phyloP scores from a whole-genome alignment of 257 asterid genomes.

The Nicotiana tabacum region DNA sequence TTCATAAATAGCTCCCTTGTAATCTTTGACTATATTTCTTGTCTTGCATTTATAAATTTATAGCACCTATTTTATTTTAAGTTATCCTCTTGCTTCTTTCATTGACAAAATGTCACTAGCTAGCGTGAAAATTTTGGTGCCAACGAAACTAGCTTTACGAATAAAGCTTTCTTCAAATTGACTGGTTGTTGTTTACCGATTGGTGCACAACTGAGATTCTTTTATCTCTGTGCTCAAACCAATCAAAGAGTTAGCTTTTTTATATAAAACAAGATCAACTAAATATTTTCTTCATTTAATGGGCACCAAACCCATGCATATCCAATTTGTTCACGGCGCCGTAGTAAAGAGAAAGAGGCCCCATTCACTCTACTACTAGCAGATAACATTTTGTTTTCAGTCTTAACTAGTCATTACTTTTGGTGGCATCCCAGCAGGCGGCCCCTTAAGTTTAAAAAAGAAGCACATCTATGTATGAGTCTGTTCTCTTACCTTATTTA shows the following conservation, averaged over 20 bases:
- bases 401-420: too few species aligned
- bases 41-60: too few species aligned
- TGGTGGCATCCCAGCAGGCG: too few species aligned
- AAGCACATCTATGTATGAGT: not conserved
- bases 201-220: not conserved
- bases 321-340: constrained; percentile 15
- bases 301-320: not conserved
- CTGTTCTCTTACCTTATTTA: not conserved
- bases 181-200: too few species aligned
- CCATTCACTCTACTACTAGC: not conserved
- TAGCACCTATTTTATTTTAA: too few species aligned
- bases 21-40: too few species aligned
- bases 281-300: not conserved
- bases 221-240: not conserved
- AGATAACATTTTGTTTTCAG: not conserved
- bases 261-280: too few species aligned
- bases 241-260: not conserved
- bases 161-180: too few species aligned
- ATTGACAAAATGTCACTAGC: not conserved
- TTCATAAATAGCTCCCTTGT: too few species aligned
- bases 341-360: not conserved
- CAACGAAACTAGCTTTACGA: not conserved
- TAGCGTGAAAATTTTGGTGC: not conserved
- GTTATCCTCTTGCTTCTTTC: not conserved
- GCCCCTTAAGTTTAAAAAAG: not conserved